Conservation (phyloP, 1,284 basidiomycete genomes). For the Kwoniella shivajii region DNA sequence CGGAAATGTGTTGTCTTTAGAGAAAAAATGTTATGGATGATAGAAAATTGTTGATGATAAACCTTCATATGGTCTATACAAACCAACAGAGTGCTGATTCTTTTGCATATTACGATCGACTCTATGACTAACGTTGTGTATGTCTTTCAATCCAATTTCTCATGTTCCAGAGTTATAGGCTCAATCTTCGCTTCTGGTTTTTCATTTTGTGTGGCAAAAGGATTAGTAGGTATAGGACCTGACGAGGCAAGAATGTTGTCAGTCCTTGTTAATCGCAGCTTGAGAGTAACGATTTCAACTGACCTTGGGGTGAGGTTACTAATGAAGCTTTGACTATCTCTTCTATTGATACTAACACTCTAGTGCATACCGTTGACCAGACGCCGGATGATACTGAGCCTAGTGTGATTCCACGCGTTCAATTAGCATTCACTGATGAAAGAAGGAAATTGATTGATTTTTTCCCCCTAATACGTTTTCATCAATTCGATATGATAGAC, state of each 20-base stretch:
- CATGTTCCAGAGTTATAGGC: slow-evolving; percentile 35
- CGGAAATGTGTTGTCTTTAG: too few relatives aligned
- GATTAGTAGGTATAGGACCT: slow-evolving; percentile 10
- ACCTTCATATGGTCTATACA: too few relatives aligned
- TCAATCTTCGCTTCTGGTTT: slow-evolving; percentile 34
- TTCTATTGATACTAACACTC: slow-evolving; percentile 71
- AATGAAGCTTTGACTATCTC: slow-evolving; percentile 64
- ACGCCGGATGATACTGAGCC: slow-evolving; percentile 85
- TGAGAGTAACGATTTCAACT: too few relatives aligned
- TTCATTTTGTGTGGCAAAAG: slow-evolving; percentile 12
- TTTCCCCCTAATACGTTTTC: too few relatives aligned
- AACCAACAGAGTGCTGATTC: too few relatives aligned
- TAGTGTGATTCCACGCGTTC: slow-evolving; percentile 36
- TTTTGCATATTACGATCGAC: too few relatives aligned
- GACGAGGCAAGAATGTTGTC: background rate
- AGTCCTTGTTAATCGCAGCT: too few relatives aligned
- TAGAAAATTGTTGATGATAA: too few relatives aligned
- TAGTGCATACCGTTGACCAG: slow-evolving; percentile 86
- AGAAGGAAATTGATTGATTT: too few relatives aligned
- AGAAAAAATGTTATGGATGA: too few relatives aligned
- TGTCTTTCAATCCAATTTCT: slow-evolving; percentile 36
- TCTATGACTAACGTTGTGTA: background rate
- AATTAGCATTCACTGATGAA: too few relatives aligned
- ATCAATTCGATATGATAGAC: background rate
- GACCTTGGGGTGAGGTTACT: slow-evolving; percentile 8